Base-by-base conservation (phyloP, 2,329 filamentous ascomycete genomes). In the Xylariaceae sp. region DNA sequence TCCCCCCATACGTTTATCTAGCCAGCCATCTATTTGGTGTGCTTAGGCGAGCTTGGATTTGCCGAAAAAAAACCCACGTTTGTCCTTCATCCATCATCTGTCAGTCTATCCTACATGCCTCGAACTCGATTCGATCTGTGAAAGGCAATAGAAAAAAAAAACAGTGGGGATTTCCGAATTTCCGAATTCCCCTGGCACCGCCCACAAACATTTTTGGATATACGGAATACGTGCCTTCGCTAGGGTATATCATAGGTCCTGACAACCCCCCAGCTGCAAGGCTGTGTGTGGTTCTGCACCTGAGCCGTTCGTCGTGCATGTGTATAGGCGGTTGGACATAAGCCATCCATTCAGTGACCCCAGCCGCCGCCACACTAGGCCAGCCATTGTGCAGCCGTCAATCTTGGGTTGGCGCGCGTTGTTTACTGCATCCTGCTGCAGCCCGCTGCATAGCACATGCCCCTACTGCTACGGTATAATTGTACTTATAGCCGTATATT, bases 261-360 rank as follows among this genome's bases (percentile, higher is more conserved):
- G 5, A 45, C 10, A n/a, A 44, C 42, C 42, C n/a, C 10, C 42
- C 62, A 35, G 49, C 57, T 63, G 55, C 57, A 58, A 51, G 61
- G 61, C 61, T 62, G 61, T 58, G 60, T 49, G 49, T 55, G 37
- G 37, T 55, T 54, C 51, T 55, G 54, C 60, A 51, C 57, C 60
- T 56, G 47, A 52, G 55, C 57, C 57, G 55, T 56, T 52, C 48
- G 44, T 62, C 53, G 57, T 59, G 57, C 57, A 64, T 60, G 60
- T 62, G 62, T 62, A 53, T 60, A 59, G 59, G 57, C 57, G 61
- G 56, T 54, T 58, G 57, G 57, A 55, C 59, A 53, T 58, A 59
- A 56, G 45, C 45, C 49, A 35, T 34, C 54, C 61, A 39, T 23
- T 23, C 23, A 51, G 44, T 52, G 45, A 58, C 4, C 37, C 13